Evolutionary conservation across 345 rosid genomes (phyloP).

Genomic region (Brassica juncea): DNA sequence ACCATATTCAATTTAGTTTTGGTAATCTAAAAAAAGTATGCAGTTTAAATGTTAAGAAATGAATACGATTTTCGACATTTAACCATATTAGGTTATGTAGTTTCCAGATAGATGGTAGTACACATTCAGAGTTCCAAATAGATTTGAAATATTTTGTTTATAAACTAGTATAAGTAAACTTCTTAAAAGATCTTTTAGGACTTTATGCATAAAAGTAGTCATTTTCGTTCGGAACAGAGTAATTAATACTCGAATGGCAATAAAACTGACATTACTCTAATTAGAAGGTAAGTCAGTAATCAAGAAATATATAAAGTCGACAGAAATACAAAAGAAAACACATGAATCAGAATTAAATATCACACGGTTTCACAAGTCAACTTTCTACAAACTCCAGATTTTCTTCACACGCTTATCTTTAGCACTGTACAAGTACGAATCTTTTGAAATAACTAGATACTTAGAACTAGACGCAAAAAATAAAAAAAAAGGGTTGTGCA

Average conservation of each 20-base stretch:
- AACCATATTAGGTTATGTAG: not conserved
- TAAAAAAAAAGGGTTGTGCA: not conserved
- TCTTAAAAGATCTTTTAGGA: not conserved
- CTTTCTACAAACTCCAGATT: constrained; percentile 5
- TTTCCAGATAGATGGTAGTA: not conserved
- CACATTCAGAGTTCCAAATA: constrained; percentile 6
- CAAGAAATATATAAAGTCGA: not conserved
- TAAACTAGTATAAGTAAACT: not conserved
- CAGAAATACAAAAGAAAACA: constrained; percentile 2
- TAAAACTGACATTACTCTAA: constrained; percentile 16
- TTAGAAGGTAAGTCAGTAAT: not conserved
- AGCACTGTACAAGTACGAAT: constrained; percentile 5
- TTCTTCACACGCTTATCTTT: constrained; percentile 33
- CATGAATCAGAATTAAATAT: constrained; percentile 22
- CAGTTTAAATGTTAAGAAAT: not conserved
- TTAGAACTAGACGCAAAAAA: not conserved
- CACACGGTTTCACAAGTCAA: constrained; percentile 35
- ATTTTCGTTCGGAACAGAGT: not conserved
- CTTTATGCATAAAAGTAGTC: not conserved
- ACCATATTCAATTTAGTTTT: not conserved
- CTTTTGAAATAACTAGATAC: constrained; percentile 27
- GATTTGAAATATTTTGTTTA: not conserved
- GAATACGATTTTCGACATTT: not conserved
- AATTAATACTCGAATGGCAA: constrained; percentile 19
- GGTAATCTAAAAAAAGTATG: not conserved